Percentiles rank a stretch among this genome's conserved stretches.
These are phyloP conservation scores for Spatholobus suberectus DNA, from an alignment of 306 rosid species.

Conservation along the genomic window DNA sequence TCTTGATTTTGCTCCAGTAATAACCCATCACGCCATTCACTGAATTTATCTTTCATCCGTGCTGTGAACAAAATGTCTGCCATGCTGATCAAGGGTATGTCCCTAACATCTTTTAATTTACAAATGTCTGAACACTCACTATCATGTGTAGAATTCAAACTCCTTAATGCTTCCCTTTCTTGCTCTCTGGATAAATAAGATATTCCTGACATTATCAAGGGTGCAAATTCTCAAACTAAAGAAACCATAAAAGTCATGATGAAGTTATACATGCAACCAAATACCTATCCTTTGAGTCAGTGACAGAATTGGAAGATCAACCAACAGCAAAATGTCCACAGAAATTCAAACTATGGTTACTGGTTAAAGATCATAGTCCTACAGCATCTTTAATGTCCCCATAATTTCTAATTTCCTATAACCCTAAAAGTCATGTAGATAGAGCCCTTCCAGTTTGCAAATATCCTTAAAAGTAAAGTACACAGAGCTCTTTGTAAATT, in stretches of 20 bases:
- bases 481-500: not conserved
- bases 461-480: not conserved
- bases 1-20: constrained; percentile 53
- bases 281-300: not conserved
- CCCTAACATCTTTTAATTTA: constrained; percentile 51
- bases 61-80: constrained; percentile 74
- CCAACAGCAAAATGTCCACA: constrained; percentile 12
- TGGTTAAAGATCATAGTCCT: not conserved
- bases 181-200: constrained; percentile 95
- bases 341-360: not conserved
- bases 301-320: not conserved
- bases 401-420: not conserved
- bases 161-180: constrained; percentile 68
- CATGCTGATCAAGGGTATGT: constrained; percentile 49
- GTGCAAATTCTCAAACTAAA: constrained; percentile 60
- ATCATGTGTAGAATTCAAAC: constrained; percentile 50
- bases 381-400: not conserved
- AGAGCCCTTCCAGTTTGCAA: not conserved
- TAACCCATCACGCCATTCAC: constrained; percentile 83
- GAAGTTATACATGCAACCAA: constrained; percentile 2
- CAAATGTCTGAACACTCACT: constrained; percentile 50
- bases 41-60: constrained; percentile 76
- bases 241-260: constrained; percentile 22
- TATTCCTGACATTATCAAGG: constrained; percentile 89
- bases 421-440: not conserved